phyloP scores from a whole-genome alignment of 1,139 yeast genomes.

The Taphrina communis region DNA sequence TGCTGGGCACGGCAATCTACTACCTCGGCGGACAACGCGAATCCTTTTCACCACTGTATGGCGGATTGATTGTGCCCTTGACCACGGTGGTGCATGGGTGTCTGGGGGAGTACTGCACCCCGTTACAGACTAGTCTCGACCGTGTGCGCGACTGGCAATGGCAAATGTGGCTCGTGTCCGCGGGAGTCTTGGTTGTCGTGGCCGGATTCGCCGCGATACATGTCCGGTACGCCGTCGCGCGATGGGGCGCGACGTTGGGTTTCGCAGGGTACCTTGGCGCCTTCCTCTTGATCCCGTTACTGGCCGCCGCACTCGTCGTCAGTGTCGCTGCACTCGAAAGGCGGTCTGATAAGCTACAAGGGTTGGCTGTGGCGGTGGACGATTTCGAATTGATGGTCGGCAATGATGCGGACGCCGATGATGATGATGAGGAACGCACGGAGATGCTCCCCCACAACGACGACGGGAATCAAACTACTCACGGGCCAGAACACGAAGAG shows the following conservation, averaged over 20 bases:
- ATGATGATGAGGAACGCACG: background rate
- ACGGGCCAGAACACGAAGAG: background rate
- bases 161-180: constrained; percentile 22
- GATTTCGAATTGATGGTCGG: constrained; percentile 24
- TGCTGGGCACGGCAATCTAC: constrained; percentile 26
- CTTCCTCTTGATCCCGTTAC: constrained; percentile 17
- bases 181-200: background rate
- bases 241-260: constrained; percentile 25
- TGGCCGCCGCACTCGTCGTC: constrained; percentile 2
- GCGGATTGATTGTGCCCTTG: background rate
- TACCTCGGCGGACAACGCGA: constrained; percentile 34
- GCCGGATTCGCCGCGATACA: constrained; percentile 17
- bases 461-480: no score
- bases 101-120: constrained; percentile 4
- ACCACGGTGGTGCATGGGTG: constrained; percentile 3
- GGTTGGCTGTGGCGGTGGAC: background rate
- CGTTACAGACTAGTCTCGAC: constrained; percentile 4
- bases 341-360: background rate
- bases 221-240: constrained; percentile 16
- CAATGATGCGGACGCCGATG: background rate
- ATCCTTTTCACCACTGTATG: constrained; percentile 13
- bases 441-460: background rate
- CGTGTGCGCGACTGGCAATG: constrained; percentile 23
- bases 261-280: constrained; percentile 27
- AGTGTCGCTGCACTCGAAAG: constrained; percentile 4